Conservation (phyloP, 306 rosid genomes). For the Cercis canadensis region DNA sequence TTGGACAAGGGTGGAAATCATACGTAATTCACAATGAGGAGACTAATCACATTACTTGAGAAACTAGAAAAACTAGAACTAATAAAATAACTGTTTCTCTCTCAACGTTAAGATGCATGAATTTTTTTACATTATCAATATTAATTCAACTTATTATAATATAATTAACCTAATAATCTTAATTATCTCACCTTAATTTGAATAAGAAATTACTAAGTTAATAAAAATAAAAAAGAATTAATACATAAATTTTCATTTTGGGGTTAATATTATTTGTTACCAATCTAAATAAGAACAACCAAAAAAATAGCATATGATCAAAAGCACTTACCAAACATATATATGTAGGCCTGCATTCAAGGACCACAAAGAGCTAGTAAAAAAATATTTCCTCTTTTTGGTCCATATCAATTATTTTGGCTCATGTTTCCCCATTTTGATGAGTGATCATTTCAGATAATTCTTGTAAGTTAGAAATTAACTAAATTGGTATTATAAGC, state of each 20-base stretch:
- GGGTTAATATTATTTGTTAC: no score
- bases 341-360: not conserved
- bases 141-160: no score
- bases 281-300: no score
- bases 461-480: constrained; percentile 2
- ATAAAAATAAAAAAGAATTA: no score
- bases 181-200: no score
- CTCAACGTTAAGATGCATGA: not conserved
- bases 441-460: constrained; percentile 1
- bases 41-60: not conserved
- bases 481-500: not conserved
- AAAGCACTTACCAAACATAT: constrained; percentile 9
- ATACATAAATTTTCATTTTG: no score
- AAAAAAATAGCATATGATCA: not conserved
- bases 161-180: no score
- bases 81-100: not conserved
- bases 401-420: constrained; percentile 6
- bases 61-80: not conserved
- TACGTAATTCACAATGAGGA: constrained; percentile 16
- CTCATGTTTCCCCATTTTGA: constrained; percentile 1
- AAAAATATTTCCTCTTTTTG: not conserved
- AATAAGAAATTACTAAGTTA: no score
- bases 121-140: no score
- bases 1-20: constrained; percentile 35
- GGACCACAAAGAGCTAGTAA: constrained; percentile 32